Conservation (phyloP, 768 basidiomycete species). For the Collybiopsis confluens region DNA sequence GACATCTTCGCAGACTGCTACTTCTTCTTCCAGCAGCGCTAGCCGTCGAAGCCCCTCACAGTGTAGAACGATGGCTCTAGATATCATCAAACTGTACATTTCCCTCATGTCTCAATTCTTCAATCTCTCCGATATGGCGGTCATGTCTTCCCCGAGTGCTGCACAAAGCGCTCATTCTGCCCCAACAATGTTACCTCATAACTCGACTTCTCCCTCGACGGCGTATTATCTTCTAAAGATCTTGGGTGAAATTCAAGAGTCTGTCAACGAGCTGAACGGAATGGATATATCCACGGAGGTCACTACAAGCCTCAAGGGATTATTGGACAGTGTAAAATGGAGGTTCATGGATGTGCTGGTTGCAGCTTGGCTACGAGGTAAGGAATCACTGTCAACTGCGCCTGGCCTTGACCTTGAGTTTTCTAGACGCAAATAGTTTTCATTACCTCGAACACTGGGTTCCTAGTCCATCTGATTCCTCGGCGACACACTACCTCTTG, state of each 20-base stretch:
- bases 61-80: conserved; percentile 82
- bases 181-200: conserved; percentile 59
- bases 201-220: conserved; percentile 80
- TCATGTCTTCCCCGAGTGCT: conserved; percentile 47
- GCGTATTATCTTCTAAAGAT: conserved; percentile 77
- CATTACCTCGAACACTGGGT: conserved; percentile 87
- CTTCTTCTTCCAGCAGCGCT: conserved; percentile 42
- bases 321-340: conserved; percentile 84
- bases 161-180: conserved; percentile 30
- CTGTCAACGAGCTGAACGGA: conserved; percentile 70
- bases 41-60: conserved; percentile 79
- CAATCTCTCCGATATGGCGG: conserved; percentile 70
- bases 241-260: conserved; percentile 82
- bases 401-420: neutral
- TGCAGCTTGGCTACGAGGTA: conserved; percentile 80
- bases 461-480: conserved; percentile 54
- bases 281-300: conserved; percentile 82
- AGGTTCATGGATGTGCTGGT: conserved; percentile 81
- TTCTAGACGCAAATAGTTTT: conserved; percentile 77
- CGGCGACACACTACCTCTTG: conserved; percentile 70
- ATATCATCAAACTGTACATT: conserved; percentile 83
- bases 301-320: conserved; percentile 57
- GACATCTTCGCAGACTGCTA: conserved; percentile 14
- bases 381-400: neutral
- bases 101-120: conserved; percentile 85